These are phyloP conservation scores for Pestalotiopsis sp. DNA, from an alignment of 2,329 filamentous ascomycete genomes.

Conservation along the genomic window DNA sequence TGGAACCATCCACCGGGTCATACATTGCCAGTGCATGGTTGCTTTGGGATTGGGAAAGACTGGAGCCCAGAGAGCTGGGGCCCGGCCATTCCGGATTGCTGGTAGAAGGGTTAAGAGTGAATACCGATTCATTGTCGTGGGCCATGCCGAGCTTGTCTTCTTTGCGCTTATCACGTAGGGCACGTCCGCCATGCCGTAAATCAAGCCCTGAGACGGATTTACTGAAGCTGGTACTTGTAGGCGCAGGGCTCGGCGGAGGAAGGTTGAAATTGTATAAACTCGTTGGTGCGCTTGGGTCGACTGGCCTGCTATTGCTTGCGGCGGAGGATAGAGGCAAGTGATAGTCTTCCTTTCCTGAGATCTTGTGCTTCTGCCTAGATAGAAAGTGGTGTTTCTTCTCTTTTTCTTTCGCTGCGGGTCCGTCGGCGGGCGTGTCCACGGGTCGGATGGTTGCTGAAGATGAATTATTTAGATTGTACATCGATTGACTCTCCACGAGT, in stretches of 20 bases:
- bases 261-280: constrained; percentile 80
- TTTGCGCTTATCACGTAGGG: constrained; percentile 79
- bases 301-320: constrained; percentile 74
- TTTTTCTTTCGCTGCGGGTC: constrained; percentile 64
- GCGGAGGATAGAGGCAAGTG: constrained; percentile 75
- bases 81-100: constrained; percentile 52
- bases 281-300: constrained; percentile 73
- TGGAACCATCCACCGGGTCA: constrained; percentile 57
- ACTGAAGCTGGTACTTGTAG: constrained; percentile 67
- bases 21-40: constrained; percentile 48
- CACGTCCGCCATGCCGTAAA: constrained; percentile 75
- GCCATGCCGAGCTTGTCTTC: constrained; percentile 60
- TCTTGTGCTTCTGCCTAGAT: constrained; percentile 77
- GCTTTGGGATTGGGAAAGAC: constrained; percentile 30
- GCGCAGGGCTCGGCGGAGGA: constrained; percentile 72
- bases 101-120: constrained; percentile 29
- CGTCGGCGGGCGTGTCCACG: constrained; percentile 48
- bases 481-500: constrained; percentile 66
- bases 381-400: constrained; percentile 81
- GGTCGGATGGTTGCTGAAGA: constrained; percentile 78
- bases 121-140: constrained; percentile 54
- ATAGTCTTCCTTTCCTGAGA: constrained; percentile 72
- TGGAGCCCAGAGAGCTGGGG: constrained; percentile 50
- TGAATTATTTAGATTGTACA: constrained; percentile 77
- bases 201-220: constrained; percentile 84